Evolutionary conservation across 441 rosid species (phyloP).

Genomic region (Euphorbia celastroides): DNA sequence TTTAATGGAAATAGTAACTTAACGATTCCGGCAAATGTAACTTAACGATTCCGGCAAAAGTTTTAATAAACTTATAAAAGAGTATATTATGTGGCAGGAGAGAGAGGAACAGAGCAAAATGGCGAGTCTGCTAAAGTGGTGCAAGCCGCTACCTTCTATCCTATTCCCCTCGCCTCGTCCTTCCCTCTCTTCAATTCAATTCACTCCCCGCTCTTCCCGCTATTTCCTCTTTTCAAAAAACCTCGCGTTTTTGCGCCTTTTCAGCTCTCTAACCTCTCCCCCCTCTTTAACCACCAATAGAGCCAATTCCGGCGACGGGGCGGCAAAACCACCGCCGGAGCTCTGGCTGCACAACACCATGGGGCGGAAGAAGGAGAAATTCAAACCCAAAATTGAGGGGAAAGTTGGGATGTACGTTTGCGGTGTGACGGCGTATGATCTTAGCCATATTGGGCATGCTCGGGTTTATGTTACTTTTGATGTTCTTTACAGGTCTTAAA

Average conservation of each 20-base stretch:
- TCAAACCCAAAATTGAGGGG: conserved; percentile 51
- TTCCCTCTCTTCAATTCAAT: not conserved
- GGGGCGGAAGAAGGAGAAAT: conserved; percentile 61
- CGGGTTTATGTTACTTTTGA: conserved; percentile 88
- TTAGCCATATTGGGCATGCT: conserved; percentile 92
- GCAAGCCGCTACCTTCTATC: conserved; percentile 31
- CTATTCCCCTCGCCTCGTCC: conserved; percentile 24
- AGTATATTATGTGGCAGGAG: not conserved
- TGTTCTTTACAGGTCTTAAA: conserved; percentile 61
- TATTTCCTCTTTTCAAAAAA: conserved; percentile 13
- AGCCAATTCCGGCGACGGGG: conserved; percentile 15
- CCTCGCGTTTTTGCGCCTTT: conserved; percentile 25
- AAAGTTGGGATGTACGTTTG: conserved; percentile 85
- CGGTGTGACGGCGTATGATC: conserved; percentile 89
- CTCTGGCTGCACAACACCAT: conserved; percentile 76
- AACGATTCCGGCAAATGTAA: no score
- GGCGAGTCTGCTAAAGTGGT: conserved; percentile 46
- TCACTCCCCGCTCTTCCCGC: not conserved
- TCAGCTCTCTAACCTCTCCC: conserved; percentile 27
- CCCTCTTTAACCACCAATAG: conserved; percentile 17
- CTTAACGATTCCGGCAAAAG: no score
- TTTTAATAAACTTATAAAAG: no score
- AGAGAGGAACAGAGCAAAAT: conserved; percentile 9
- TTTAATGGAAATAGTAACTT: no score
- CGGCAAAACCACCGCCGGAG: conserved; percentile 22